phyloP scores from a whole-genome alignment of 192 early-diverging fungal species.

The Coemansia sp. region DNA sequence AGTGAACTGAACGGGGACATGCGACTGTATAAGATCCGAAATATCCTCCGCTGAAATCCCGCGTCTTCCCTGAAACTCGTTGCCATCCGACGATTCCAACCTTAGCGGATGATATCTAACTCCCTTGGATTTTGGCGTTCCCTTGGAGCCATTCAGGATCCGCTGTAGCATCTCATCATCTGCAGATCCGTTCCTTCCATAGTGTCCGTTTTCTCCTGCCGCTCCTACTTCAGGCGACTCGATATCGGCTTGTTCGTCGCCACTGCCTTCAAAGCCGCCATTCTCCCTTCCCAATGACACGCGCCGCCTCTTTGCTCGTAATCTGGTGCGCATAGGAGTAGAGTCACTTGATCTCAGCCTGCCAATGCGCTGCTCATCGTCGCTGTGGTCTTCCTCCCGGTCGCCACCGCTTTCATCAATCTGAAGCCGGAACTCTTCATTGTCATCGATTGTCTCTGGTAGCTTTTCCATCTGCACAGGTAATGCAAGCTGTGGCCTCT shows the following conservation, averaged over 20 bases:
- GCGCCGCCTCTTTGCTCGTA: neutral
- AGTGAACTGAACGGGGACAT: constrained; percentile 25
- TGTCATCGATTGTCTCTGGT: neutral
- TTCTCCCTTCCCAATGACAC: neutral
- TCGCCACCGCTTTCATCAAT: constrained; percentile 9
- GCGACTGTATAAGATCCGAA: neutral
- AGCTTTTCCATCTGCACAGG: neutral
- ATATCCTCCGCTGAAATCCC: constrained; percentile 41
- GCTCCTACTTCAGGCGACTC: neutral
- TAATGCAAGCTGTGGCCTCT: neutral
- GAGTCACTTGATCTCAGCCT: neutral
- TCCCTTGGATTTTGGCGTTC: neutral
- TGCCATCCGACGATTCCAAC: neutral
- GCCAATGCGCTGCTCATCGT: neutral
- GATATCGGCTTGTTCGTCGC: neutral
- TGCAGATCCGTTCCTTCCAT: neutral
- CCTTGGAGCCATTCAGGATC: neutral
- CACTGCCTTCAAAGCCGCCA: neutral
- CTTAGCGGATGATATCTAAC: neutral
- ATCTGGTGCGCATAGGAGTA: neutral
- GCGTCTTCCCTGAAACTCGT: constrained; percentile 38
- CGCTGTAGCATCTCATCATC: neutral
- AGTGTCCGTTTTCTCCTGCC: neutral
- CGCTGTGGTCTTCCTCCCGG: neutral
- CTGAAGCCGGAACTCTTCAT: constrained; percentile 13